A percentile compares a stretch with the other conserved stretches of the same genome.
Evolutionary conservation across 805 yeast genomes (phyloP).

Genomic region (Cyberlindnera xylosilytica): DNA sequence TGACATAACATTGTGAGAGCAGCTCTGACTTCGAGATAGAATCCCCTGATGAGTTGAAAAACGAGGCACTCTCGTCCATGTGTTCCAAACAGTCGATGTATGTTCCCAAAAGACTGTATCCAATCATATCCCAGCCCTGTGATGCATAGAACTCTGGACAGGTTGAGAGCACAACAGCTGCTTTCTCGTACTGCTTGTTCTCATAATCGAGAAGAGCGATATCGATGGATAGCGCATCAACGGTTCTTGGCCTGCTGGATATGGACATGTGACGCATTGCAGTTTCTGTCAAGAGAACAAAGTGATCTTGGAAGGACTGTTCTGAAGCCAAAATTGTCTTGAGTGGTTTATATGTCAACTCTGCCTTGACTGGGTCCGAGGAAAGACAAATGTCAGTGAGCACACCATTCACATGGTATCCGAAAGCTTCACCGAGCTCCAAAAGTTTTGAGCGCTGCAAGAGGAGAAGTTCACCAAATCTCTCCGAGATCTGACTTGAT

Average conservation of each 20-base stretch:
- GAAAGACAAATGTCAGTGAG: conserved; percentile 18
- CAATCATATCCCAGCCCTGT: conserved; percentile 74
- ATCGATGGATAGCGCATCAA: conserved; percentile 74
- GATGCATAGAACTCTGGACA: conserved; percentile 65
- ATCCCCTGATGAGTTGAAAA: conserved; percentile 11
- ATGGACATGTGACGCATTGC: conserved; percentile 50
- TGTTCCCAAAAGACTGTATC: conserved; percentile 59
- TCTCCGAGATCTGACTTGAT: conserved; percentile 31
- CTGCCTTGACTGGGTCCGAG: not conserved
- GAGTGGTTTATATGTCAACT: conserved; percentile 19
- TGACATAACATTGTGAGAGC: conserved; percentile 7
- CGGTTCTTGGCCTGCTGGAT: conserved; percentile 58
- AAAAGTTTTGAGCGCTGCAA: conserved; percentile 44
- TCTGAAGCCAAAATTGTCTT: conserved; percentile 29
- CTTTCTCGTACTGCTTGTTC: conserved; percentile 51
- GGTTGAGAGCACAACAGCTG: conserved; percentile 60
- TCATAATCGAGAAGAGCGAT: conserved; percentile 69
- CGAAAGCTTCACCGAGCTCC: conserved; percentile 30
- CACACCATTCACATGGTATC: conserved; percentile 32
- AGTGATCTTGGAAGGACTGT: conserved; percentile 37
- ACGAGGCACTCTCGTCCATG: conserved; percentile 26
- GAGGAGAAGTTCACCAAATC: conserved; percentile 47
- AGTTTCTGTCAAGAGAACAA: conserved; percentile 51
- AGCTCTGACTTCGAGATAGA: conserved; percentile 1
- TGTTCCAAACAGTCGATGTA: conserved; percentile 67